Evolutionary conservation across 108 stramenopile genomes (phyloP).

Genomic region (Nitzschia putrida): DNA sequence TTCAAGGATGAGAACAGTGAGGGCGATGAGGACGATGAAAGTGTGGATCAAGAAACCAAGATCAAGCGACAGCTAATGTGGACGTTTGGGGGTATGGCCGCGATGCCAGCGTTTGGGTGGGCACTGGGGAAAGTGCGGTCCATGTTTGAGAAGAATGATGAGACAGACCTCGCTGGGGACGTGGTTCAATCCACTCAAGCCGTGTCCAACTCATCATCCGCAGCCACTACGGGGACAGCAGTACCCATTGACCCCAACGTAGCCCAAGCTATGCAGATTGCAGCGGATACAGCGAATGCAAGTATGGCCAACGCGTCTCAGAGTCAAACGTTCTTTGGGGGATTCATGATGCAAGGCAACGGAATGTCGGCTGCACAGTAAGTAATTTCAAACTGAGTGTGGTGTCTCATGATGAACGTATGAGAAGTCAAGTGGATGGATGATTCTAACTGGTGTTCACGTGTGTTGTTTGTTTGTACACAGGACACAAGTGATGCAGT

Average conservation of each 20-base stretch:
- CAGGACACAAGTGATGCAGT: not conserved
- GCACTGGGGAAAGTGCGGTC: not conserved
- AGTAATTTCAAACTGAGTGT: too few relatives aligned
- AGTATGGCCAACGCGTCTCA: constrained; percentile 5
- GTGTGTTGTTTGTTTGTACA: too few relatives aligned
- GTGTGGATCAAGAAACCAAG: constrained; percentile 6
- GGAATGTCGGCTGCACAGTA: not conserved
- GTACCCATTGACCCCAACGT: not conserved
- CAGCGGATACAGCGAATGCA: not conserved
- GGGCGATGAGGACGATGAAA: too few relatives aligned
- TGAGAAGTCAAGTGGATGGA: too few relatives aligned
- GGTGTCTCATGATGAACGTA: too few relatives aligned
- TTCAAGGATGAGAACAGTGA: constrained; percentile 4
- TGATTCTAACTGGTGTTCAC: too few relatives aligned
- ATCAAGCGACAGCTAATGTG: not conserved
- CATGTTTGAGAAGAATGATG: constrained; percentile 4
- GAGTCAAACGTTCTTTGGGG: not conserved
- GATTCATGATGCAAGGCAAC: not conserved
- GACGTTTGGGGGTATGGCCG: not conserved
- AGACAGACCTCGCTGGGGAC: not conserved
- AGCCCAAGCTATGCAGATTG: not conserved
- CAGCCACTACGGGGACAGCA: too few relatives aligned
- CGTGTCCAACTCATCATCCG: not conserved
- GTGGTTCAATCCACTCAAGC: not conserved
- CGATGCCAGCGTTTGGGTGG: constrained; percentile 12